Evolutionary conservation across 2,329 filamentous ascomycete species (phyloP).

Genomic region (Colletotrichum sp.): DNA sequence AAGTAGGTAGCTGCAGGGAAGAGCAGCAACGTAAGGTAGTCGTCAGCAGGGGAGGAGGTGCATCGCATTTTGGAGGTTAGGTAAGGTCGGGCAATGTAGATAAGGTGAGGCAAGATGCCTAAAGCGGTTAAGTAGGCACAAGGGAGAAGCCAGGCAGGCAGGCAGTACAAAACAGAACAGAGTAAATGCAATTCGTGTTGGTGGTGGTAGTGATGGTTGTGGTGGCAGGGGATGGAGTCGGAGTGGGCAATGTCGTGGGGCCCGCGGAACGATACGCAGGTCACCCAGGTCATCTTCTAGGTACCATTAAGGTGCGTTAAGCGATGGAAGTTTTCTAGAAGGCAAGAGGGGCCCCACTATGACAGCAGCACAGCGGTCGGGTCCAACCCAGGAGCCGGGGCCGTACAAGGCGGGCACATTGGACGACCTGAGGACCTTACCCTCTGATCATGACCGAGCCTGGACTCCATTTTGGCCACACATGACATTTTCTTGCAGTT

Average conservation of each 20-base stretch:
- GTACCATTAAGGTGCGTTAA: not conserved
- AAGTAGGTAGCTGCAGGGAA: not conserved
- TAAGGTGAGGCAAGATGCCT: not conserved
- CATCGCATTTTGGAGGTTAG: not conserved
- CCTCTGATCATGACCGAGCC: conserved; percentile 3
- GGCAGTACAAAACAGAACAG: not conserved
- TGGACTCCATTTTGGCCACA: conserved; percentile 9
- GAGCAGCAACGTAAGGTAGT: not conserved
- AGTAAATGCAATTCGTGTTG: not conserved
- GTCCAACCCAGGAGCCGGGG: not conserved
- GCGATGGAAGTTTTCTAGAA: conserved; percentile 20
- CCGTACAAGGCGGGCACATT: not conserved
- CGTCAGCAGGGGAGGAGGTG: not conserved
- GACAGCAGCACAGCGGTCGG: not conserved
- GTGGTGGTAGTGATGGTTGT: not conserved
- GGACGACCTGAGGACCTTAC: not conserved
- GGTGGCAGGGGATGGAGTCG: not conserved
- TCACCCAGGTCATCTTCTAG: not conserved
- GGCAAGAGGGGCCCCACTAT: not conserved
- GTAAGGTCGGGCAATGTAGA: not conserved
- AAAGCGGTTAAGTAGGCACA: not conserved
- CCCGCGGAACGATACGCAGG: conserved; percentile 3
- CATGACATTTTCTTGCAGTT: not conserved
- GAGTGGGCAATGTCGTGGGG: conserved; percentile 6
- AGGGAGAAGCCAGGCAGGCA: not conserved